A percentile compares a stretch with the other conserved stretches of the same genome.
Evolutionary conservation across 106 monocot species (phyloP).

Genomic region (Acorus gramineus): DNA sequence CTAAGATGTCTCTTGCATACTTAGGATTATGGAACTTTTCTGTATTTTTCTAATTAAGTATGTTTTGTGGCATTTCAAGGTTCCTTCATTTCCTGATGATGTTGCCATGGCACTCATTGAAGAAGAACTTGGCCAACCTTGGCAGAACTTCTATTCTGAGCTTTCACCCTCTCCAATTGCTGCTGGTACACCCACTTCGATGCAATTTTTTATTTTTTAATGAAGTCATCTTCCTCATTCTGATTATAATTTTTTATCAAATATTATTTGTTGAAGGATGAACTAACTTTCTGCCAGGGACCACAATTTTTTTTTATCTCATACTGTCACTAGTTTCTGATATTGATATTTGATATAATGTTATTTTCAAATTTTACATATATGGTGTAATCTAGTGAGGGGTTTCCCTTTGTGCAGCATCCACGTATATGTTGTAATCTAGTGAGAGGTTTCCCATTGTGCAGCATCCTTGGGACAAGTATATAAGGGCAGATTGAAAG

Average conservation of each 20-base stretch:
- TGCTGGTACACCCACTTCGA: slow-evolving; percentile 54
- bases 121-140: slow-evolving; percentile 90
- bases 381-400: too few species aligned
- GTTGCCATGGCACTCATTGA: slow-evolving; percentile 85
- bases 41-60: slow-evolving; percentile 11
- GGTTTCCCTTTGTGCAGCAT: too few species aligned
- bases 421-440: too few species aligned
- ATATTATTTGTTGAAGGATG: too few species aligned
- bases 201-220: not conserved
- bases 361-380: too few species aligned
- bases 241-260: too few species aligned
- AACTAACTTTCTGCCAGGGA: too few species aligned
- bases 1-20: not conserved
- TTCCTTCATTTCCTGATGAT: slow-evolving; percentile 99
- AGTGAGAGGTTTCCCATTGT: not conserved
- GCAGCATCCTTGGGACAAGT: slow-evolving; percentile 98
- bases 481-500: slow-evolving; percentile 89
- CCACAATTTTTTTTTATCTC: too few species aligned
- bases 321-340: too few species aligned
- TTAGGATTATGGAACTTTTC: not conserved
- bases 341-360: too few species aligned
- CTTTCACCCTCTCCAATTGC: slow-evolving; percentile 90
- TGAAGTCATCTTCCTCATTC: not conserved
- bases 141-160: slow-evolving; percentile 81
- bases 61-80: slow-evolving; percentile 36